Evolutionary conservation across 306 rosid species (phyloP).

Genomic region (Citrullus amarus): DNA sequence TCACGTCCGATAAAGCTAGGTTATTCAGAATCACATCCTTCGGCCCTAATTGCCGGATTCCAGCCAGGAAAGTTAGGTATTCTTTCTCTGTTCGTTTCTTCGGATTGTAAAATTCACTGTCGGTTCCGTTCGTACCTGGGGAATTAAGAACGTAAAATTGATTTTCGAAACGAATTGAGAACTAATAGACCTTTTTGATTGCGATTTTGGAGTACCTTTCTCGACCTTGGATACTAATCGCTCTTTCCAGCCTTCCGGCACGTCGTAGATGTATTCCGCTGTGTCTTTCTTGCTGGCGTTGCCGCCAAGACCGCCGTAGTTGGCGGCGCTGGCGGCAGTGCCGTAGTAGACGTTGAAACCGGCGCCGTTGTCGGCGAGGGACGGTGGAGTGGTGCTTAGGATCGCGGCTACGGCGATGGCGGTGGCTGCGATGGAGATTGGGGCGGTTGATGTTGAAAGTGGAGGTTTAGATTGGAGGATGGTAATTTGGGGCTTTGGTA

Average conservation of each 20-base stretch:
- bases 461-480: constrained; percentile 26
- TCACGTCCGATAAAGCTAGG: constrained; percentile 68
- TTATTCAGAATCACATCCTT: constrained; percentile 55
- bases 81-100: constrained; percentile 66
- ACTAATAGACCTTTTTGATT: not conserved
- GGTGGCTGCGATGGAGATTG: constrained; percentile 16
- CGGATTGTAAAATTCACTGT: constrained; percentile 79
- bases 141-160: not conserved
- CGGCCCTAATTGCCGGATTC: constrained; percentile 64
- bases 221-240: constrained; percentile 78
- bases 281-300: constrained; percentile 72
- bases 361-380: constrained; percentile 28
- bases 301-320: constrained; percentile 81
- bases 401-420: constrained; percentile 35
- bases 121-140: constrained; percentile 55
- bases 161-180: not conserved
- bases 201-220: constrained; percentile 32
- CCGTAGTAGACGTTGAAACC: constrained; percentile 66
- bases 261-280: constrained; percentile 72
- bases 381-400: constrained; percentile 30
- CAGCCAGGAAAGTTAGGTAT: constrained; percentile 57
- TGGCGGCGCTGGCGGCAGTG: constrained; percentile 85
- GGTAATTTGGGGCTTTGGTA: constrained; percentile 18
- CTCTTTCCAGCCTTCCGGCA: constrained; percentile 79
- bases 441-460: constrained; percentile 16